Percentiles rank a stretch among this genome's conserved stretches.
phyloP scores from a whole-genome alignment of 441 rosid species.

The Geranium incanum region DNA sequence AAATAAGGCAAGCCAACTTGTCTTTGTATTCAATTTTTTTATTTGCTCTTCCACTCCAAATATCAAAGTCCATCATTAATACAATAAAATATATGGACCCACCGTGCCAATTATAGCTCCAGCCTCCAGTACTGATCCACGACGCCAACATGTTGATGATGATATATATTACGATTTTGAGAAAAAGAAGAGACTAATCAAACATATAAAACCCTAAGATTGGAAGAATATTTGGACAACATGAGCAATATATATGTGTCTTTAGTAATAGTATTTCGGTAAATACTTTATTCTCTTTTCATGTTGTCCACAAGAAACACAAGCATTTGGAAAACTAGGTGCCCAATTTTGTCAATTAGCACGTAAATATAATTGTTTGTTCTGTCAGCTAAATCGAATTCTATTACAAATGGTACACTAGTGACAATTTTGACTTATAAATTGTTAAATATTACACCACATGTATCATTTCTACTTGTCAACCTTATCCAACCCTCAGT shows the following conservation, averaged over 20 bases:
- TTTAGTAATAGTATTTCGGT: neutral
- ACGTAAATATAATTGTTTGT: too few relatives aligned
- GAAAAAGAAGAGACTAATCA: too few relatives aligned
- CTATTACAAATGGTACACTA: neutral
- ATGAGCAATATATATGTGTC: too few relatives aligned
- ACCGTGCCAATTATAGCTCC: neutral
- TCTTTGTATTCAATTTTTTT: neutral
- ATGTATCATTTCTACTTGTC: neutral
- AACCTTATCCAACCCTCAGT: neutral
- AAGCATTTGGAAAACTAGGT: neutral
- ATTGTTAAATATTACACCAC: neutral
- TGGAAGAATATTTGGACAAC: neutral
- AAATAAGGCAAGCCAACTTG: neutral
- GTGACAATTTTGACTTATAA: neutral
- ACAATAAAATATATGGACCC: neutral
- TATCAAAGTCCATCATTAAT: neutral
- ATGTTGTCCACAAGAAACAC: neutral
- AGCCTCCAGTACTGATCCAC: too few relatives aligned
- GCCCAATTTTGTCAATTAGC: too few relatives aligned
- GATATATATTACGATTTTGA: neutral
- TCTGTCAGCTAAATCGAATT: neutral
- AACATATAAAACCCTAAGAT: neutral
- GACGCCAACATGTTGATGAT: neutral
- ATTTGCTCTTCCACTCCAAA: neutral
- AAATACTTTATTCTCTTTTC: neutral